These are phyloP conservation scores for Chimonanthus praecox DNA, from an alignment of 164 flowering plant genomes.

Conservation along the genomic window DNA sequence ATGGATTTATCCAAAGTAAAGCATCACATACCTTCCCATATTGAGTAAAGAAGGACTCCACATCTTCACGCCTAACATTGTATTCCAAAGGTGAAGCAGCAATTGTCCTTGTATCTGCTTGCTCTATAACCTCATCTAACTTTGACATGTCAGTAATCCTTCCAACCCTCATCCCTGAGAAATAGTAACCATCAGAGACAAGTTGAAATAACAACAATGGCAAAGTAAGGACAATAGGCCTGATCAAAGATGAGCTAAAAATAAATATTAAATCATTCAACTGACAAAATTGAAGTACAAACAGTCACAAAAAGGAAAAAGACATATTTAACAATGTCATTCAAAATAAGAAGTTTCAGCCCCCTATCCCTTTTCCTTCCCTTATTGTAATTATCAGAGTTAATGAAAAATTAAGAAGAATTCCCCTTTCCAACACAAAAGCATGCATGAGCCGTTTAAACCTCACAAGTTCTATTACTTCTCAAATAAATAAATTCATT, in stretches of 20 bases:
- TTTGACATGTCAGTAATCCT: constrained; percentile 52
- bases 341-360: too few relatives aligned
- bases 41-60: constrained; percentile 68
- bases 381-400: too few relatives aligned
- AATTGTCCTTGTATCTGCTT: constrained; percentile 63
- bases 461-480: too few relatives aligned
- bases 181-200: background rate
- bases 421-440: too few relatives aligned
- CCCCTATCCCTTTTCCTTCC: background rate
- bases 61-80: constrained; percentile 61
- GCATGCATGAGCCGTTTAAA: too few relatives aligned
- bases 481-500: too few relatives aligned
- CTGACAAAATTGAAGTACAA: background rate
- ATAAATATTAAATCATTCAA: too few relatives aligned
- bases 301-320: too few relatives aligned
- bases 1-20: background rate
- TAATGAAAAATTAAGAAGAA: too few relatives aligned
- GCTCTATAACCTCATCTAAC: constrained; percentile 79
- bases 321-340: too few relatives aligned
- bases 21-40: constrained; percentile 52
- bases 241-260: background rate
- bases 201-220: background rate
- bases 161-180: constrained; percentile 67
- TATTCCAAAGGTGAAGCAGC: constrained; percentile 75
- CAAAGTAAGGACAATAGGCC: background rate